A percentile compares a stretch with the other conserved stretches of the same genome.
Conservation (phyloP, 306 rosid genomes). For the Psophocarpus tetragonolobus region DNA sequence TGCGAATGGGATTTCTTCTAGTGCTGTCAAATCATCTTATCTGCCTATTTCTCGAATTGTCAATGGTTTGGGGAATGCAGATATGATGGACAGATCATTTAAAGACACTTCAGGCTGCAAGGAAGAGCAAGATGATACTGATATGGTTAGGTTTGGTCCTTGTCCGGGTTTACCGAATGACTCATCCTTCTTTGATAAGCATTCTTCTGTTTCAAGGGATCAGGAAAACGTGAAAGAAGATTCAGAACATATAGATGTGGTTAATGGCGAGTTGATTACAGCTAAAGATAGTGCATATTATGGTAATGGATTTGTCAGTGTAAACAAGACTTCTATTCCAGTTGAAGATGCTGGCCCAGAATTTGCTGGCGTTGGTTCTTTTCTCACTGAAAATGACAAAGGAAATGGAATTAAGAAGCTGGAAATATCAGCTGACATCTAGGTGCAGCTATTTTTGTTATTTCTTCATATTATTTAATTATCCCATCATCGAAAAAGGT, state of each 20-base stretch:
- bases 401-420: slow-evolving; percentile 50
- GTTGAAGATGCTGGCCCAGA: slow-evolving; percentile 36
- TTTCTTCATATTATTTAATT: slow-evolving; percentile 50
- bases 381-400: slow-evolving; percentile 38
- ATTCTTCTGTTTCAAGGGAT: slow-evolving; percentile 34
- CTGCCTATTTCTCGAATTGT: slow-evolving; percentile 33
- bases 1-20: slow-evolving; percentile 35
- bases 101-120: slow-evolving; percentile 28
- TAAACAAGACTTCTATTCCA: slow-evolving; percentile 29
- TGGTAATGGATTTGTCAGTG: slow-evolving; percentile 47
- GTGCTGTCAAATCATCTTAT: slow-evolving; percentile 36
- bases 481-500: slow-evolving; percentile 66
- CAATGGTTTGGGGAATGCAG: slow-evolving; percentile 24
- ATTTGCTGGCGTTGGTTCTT: slow-evolving; percentile 31
- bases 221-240: slow-evolving; percentile 23
- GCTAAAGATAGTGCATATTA: slow-evolving; percentile 29
- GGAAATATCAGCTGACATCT: slow-evolving; percentile 40
- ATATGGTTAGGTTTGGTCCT: slow-evolving; percentile 12
- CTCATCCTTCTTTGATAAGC: slow-evolving; percentile 33
- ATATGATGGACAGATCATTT: slow-evolving; percentile 1
- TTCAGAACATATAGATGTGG: slow-evolving; percentile 41
- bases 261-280: slow-evolving; percentile 33
- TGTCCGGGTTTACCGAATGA: slow-evolving; percentile 40
- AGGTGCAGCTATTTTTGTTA: slow-evolving; percentile 32
- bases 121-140: slow-evolving; percentile 30